phyloP scores from a whole-genome alignment of 225 moss, liverwort and hornwort species.

The Polytrichum commune region DNA sequence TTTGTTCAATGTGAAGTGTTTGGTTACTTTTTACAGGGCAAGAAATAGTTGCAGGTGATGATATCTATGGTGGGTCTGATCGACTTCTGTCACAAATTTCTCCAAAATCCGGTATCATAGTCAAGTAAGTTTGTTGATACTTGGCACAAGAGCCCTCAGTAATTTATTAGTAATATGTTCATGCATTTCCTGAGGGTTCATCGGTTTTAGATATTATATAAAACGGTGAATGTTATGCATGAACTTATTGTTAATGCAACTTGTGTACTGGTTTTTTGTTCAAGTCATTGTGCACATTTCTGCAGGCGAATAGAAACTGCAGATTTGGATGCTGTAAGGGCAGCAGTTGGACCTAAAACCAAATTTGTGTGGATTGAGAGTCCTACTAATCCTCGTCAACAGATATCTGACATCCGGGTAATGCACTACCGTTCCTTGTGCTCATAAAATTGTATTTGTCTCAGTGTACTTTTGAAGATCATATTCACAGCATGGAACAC shows the following conservation, averaged over 20 bases:
- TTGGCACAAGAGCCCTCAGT: too few relatives aligned
- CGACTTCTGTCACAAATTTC: slow-evolving; percentile 67
- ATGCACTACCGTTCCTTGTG: not conserved
- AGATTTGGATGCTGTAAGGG: slow-evolving; percentile 62
- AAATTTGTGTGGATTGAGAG: slow-evolving; percentile 90
- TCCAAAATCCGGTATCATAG: slow-evolving; percentile 69
- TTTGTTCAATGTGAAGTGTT: not conserved
- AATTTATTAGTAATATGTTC: too few relatives aligned
- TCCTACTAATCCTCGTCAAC: slow-evolving; percentile 86
- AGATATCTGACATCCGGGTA: slow-evolving; percentile 82
- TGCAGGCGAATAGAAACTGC: slow-evolving; percentile 78
- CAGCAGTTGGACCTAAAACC: slow-evolving; percentile 67
- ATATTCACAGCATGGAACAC: too few relatives aligned
- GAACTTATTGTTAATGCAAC: too few relatives aligned
- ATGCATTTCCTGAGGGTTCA: too few relatives aligned
- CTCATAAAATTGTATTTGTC: too few relatives aligned
- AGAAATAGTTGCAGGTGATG: slow-evolving; percentile 90
- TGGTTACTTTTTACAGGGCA: slow-evolving; percentile 53
- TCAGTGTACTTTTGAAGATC: too few relatives aligned
- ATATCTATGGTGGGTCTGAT: slow-evolving; percentile 91
- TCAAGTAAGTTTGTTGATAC: slow-evolving; percentile 53
- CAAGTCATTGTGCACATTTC: not conserved
- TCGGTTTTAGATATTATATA: too few relatives aligned
- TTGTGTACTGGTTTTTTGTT: not conserved
- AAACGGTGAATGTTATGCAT: too few relatives aligned